Base-by-base conservation (phyloP, 2,329 filamentous ascomycete genomes). In the Fusarium chaquense region DNA sequence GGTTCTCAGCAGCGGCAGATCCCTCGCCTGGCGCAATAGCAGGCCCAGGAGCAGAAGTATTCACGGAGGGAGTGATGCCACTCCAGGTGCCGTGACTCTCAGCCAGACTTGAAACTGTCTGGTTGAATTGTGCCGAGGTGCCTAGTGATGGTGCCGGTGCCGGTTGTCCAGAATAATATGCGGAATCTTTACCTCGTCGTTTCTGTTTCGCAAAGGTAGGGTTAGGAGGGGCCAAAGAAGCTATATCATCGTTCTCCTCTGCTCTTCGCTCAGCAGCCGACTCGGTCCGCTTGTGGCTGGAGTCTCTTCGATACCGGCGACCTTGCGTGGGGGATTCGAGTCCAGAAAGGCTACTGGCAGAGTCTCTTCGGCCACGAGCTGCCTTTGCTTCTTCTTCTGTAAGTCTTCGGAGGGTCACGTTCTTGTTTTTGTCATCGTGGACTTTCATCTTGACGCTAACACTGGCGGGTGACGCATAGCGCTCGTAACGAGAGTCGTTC, bases 361-460 rank as follows among this genome's bases (percentile, higher is more conserved):
- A 88, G 62, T 85, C 84, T 44, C 79, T 81, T 52, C 86, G 80
- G 45, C 81, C 81, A 15, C 80, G 76, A 6, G 77, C 79, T 32
- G 81, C 81, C 35, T 82, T 81, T 4, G 85, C 82, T 75, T 91
- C 89, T 65, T 88, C 85, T 28, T 89, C 87, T 0, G 89, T 89
- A 26, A 90, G 78, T 36, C 87, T 83, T 38, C 88, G 84, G 43
- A 91, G 79, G 16, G 88, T 91, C 59, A 91, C 84, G 67, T 89
- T 89, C 65, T 85, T 82, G 62, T 88, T 85, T 33, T 83, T 83
- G 71, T 90, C 87, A 68, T 89, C 86, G 67, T 89, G 85, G 47
- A 90, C 82, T 73, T 86, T 87, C 58, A 90, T 79, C 75, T 87
- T 89, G 60, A 90, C 84, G 73, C 86, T 87, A 33, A 88, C 81